A percentile compares a stretch with the other conserved stretches of the same genome.
Evolutionary conservation across 306 rosid genomes (phyloP).

Genomic region (Mimosa bimucronata): DNA sequence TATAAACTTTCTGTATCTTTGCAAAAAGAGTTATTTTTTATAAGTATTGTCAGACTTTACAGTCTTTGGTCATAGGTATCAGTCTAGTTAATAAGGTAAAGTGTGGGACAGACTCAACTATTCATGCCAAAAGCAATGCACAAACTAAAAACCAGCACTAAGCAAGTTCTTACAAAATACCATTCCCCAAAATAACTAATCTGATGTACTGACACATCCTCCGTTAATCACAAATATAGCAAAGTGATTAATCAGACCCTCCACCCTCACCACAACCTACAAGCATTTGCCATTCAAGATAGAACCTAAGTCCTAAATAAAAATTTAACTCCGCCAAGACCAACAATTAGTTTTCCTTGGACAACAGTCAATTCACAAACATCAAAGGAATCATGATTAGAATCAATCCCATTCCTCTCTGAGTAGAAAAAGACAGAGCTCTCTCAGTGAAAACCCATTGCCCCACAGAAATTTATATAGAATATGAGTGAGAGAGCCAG

Average conservation of each 20-base stretch:
- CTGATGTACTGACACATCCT: background rate
- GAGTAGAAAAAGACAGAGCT: background rate
- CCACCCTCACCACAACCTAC: background rate
- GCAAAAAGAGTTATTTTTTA: background rate
- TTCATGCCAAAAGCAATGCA: background rate
- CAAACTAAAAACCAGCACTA: background rate
- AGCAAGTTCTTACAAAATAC: background rate
- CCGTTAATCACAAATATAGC: background rate
- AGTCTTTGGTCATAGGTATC: background rate
- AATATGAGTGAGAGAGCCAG: background rate
- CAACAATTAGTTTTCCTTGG: background rate
- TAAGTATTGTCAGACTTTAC: background rate
- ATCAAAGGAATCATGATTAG: background rate
- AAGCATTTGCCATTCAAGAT: background rate
- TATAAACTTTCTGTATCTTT: background rate
- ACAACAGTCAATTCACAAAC: background rate
- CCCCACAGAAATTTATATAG: background rate
- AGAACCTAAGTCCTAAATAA: background rate
- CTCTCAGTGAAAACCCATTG: background rate
- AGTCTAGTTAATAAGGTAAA: background rate
- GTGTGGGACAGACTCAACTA: background rate
- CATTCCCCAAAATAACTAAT: background rate
- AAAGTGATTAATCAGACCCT: background rate
- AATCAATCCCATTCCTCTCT: background rate
- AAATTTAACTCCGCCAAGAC: background rate